Evolutionary conservation across 192 early-diverging fungal genomes (phyloP), one percentile per base, ranked within the genome.

Genomic region (Podila epigama): DNA sequence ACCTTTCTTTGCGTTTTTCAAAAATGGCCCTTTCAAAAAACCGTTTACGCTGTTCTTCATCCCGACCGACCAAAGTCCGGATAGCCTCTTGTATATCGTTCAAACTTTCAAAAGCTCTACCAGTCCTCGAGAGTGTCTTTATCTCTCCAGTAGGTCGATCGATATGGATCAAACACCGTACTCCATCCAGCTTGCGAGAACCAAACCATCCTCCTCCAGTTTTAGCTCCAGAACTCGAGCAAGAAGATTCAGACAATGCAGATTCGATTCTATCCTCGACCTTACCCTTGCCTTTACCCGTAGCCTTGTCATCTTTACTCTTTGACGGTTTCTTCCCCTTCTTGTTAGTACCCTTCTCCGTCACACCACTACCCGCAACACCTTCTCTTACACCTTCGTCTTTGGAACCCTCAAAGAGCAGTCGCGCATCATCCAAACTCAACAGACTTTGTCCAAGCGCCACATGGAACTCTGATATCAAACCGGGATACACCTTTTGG

Each of bases 151-250:
- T 44, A 2, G 12, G 12, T 2, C 68, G 69, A 35, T 63, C 53
- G 2, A 83, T 66, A 32, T 81, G 25, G 11, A 81, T 60, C 22
- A 87, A 25, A 52, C 86, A 87, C 5, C 86, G 78, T 6, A 87
- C 77, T 1, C 86, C 86, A 34, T 87, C 86, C 60, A 85, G 20
- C 55, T 87, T 87, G 50, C 82, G 39, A 7, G 86, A 87, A 3
- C 63, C 82, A 50, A 70, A 82, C 83, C 82, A 87, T 16, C n/a
- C 61, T 53, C 31, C 34, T 16, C 2, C 35, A 7, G 25, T 12
- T 8, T n/a, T n/a, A n/a, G n/a, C n/a, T n/a, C n/a, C n/a, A n/a
- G n/a, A n/a, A n/a, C n/a, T n/a, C n/a, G n/a, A n/a, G n/a, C n/a
- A n/a, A n/a, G n/a, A n/a, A n/a, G n/a, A n/a, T n/a, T n/a, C n/a